Percentiles rank a stretch among this genome's conserved stretches.
These are phyloP conservation scores for Chenopodium album DNA, from an alignment of 148 eudicot genomes.

Conservation along the genomic window DNA sequence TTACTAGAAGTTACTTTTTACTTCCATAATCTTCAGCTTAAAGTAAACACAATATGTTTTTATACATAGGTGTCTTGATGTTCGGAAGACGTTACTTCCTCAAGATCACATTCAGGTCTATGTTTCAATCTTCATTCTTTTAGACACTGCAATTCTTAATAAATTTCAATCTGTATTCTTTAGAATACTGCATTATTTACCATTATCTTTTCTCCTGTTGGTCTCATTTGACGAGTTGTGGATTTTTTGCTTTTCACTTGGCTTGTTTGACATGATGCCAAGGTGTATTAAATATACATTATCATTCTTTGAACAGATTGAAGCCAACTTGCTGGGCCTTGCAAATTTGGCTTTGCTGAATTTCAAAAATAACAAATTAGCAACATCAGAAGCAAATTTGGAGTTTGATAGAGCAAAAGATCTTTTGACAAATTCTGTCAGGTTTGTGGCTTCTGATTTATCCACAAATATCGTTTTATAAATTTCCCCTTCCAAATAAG, in stretches of 20 bases:
- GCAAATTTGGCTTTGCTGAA: slow-evolving; percentile 61
- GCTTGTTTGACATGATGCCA: neutral
- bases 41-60: neutral
- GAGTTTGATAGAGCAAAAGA: slow-evolving; percentile 64
- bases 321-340: slow-evolving; percentile 69
- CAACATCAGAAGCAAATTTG: slow-evolving; percentile 43
- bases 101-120: slow-evolving; percentile 86
- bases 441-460: slow-evolving; percentile 45
- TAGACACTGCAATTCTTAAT: neutral
- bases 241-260: neutral
- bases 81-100: slow-evolving; percentile 61
- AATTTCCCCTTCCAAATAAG: neutral
- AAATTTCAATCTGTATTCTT: neutral
- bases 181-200: neutral
- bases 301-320: slow-evolving; percentile 45
- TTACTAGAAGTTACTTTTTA: neutral
- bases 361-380: slow-evolving; percentile 34
- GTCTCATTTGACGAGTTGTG: neutral
- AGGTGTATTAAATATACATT: neutral
- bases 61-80: slow-evolving; percentile 73
- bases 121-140: neutral
- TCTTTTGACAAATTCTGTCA: slow-evolving; percentile 49
- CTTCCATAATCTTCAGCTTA: neutral
- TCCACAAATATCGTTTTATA: neutral
- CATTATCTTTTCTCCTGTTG: neutral